Evolutionary conservation across 352 stramenopile species (phyloP), one percentile per base, ranked within the genome.

Genomic region (Sclerospora graminicola): DNA sequence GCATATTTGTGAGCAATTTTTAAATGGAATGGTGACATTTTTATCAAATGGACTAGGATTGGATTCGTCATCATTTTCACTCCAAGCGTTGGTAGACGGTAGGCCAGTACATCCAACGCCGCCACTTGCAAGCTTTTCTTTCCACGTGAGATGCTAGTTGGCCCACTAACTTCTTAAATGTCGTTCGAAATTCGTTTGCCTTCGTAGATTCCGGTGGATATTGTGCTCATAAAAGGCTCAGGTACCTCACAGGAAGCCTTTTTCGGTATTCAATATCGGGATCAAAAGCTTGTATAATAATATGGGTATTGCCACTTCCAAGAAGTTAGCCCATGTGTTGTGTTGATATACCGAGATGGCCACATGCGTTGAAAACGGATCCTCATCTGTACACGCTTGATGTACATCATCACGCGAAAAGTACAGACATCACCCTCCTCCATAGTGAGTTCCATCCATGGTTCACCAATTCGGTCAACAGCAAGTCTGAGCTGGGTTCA

Each of bases 301-400:
- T 60, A 8, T 68, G 76, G 82, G 79, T 5, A 93, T 61, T 13
- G 72, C 66, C 20, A 91, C 60, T 51, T 93, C 79, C 41, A 93
- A 40, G 46, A 93, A 93, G 51, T 93, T 91, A 7, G 77, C 77
- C 82, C 82, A 93, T 13, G 82, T 84, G 32, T 81, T 84, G 63
- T 90, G 82, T 49, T 93, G 82, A 41, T 93, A 93, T n/a, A 89
- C 70, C 0, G 79, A 91, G 34, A 93, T 76, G 1, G 82, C 91
- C 45, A 93, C 75, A 48, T 93, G 82, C 14, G 82, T 93, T 10
- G 82, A 93, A 43, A 93, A 91, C 41, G 80, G 32, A 24, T 71
- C 61, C 15, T 84, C 57, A 29, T 84, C 70, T 20, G 82, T 91
- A 31, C 55, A 83, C 15, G 82, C 82, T 53, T 93, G 65, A 44